Evolutionary conservation across 768 basidiomycete genomes (phyloP), one percentile per base, ranked within the genome.

Genomic region (Boletales sp.): DNA sequence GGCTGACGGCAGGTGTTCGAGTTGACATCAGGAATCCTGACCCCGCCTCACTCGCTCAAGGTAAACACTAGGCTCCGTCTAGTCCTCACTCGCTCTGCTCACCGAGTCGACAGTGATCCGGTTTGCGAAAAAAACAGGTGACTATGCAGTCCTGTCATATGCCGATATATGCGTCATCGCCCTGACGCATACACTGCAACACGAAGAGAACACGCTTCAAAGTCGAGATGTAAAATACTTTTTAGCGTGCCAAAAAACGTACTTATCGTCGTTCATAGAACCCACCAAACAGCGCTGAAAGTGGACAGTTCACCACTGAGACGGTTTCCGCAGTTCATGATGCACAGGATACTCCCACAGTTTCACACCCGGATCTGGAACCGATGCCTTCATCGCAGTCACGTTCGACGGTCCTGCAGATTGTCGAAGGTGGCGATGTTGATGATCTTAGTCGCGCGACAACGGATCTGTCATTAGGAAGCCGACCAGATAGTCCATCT

Each of bases 51-150:
- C 61, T 97, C 64, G 68, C 80, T 51, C 77, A 81, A 59, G 82
- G 84, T 84, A 49, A 42, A 77, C 63, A 12, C 19, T 8, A 52
- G 7, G 27, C 40, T 24, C 24, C 32, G 21, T 44, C 41, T 56
- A 24, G 9, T 21, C 31, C 49, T 51, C 4, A 27, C 24, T 1
- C 47, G 8, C 53, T 30, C 47, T 54, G 45, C 52, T 64, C 51
- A 61, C 21, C 29, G 39, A 47, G 3, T 44, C 51, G 53, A 38
- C 63, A 97, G 97, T 95, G 5, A 90, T 88, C 48, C 86, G 87
- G 53, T 86, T 84, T 69, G 91, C 97, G 4, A 95, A 93, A 75
- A 90, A 90, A 75, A 95, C 95, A 0, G 97, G 97, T 65, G 97
- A 99, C 69, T 94, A 93, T 64, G 74, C 90, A 38, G 94, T 93